Evolutionary conservation across 169 alveolate species (phyloP), one percentile per base, ranked within the genome.

Genomic region (Plasmodium coatneyi): DNA sequence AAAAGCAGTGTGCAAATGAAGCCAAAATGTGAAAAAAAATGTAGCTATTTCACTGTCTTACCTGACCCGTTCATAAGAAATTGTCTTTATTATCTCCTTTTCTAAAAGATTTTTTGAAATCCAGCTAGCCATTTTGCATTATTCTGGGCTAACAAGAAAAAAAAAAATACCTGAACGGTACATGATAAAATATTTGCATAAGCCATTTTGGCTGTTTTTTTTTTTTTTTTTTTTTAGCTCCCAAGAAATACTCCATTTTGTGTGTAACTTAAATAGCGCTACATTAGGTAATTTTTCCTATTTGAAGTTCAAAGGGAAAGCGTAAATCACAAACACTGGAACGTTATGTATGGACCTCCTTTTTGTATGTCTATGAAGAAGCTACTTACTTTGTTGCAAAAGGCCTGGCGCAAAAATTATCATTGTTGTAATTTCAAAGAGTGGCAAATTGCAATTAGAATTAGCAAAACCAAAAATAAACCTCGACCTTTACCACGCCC

Each of bases 1-100:
- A 19, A 39, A 72, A 34, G 56, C 9, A 71, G 22, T 71, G 25
- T 49, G 28, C 2, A 39, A 32, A 32, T 22, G 34, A 71, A 71
- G 83, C 82, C 36, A 71, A 83, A 84, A 32, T 28, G 7, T 72
- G 80, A 83, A 71, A 22, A 74, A 82, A n/a, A 70, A 74, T 25
- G 84, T 78, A 52, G 86, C 86, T 74, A 86, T 74, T 54, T 74
- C 5, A 54, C 16, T 86, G 52, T 9, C 30, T 76, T 54, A 74
- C 84, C 19, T 86, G 93, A 74, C 93, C 72, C 12, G 72, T 86
- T 86, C 84, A 86, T 36, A 41, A n/a, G 28, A 82, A 82, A 30
- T 66, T 82, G 28, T 32, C 71, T 82, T 60, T 36, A 81, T 34
- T 81, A 14, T 22, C 41, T 7, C n/a, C 70, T 56, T 82, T 82